Evolutionary conservation across 148 eudicot species (phyloP), one percentile per base, ranked within the genome.

Genomic region (Pouteria glomerata): DNA sequence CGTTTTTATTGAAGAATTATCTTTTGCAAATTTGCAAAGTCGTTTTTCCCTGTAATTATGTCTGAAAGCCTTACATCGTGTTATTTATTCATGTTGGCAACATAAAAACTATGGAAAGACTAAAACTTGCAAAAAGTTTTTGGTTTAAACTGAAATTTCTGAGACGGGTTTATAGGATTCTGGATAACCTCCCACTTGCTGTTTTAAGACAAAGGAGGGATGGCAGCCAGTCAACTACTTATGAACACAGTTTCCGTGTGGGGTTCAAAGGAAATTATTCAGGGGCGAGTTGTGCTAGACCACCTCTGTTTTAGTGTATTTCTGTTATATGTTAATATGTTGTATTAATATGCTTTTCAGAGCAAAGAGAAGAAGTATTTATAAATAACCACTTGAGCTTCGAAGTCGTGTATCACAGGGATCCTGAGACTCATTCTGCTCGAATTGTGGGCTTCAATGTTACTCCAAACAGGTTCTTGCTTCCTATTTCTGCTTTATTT

Each of bases 171-270:
- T 75, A 66, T 82, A 85, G 89, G 89, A 83, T 85, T 69, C 72
- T 85, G 50, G 89, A 85, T 75, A 83, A 85, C 63, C 89, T 85
- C 74, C 89, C 89, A 42, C 84, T 85, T 70, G 89, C 86, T 82
- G 89, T 85, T 78, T 69, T 53, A 71, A 82, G 86, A 73, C 84
- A 78, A 65, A 80, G 86, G 76, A 78, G 82, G 61, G 89, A 83
- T 80, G 89, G 83, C 23, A 74, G 68, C 62, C 79, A 73, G 57
- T 80, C 86, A 71, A 78, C 79, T 41, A 80, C 82, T 57, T 85
- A 83, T 65, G 86, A 85, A 77, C 89, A 85, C 76, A 84, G 89
- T 64, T 85, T 80, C 55, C 84, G 84, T 63, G 89, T 83, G 68
- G 89, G 89, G 58, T 83, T 85, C 77, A 85, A 83, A 76, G 89